Evolutionary conservation across 129 eudicot genomes (phyloP).

Genomic region (Artemisia tridentata): DNA sequence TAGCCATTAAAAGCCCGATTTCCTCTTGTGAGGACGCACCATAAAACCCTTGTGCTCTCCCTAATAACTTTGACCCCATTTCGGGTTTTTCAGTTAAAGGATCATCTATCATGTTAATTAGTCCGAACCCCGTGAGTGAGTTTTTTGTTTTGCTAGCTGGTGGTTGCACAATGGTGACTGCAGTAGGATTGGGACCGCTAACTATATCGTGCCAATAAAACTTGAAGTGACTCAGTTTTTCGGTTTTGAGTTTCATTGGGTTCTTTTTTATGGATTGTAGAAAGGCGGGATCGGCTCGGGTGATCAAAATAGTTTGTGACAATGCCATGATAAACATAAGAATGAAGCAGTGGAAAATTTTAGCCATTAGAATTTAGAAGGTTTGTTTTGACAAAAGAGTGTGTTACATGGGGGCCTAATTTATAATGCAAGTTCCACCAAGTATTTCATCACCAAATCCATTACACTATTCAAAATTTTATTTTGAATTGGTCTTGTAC

Average conservation of each 20-base stretch:
- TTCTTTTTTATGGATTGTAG: conserved; percentile 15
- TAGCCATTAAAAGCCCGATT: conserved; percentile 54
- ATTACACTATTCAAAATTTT: too few relatives aligned
- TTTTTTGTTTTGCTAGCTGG: conserved; percentile 22
- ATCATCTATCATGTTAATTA: conserved; percentile 56
- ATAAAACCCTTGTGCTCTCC: conserved; percentile 70
- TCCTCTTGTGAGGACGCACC: conserved; percentile 50
- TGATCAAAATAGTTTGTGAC: conserved; percentile 13
- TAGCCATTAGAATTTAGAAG: conserved; percentile 21
- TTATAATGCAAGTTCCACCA: neutral
- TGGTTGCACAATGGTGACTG: conserved; percentile 29
- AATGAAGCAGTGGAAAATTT: conserved; percentile 11
- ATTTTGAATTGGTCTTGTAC: too few relatives aligned
- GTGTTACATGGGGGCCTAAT: conserved; percentile 16
- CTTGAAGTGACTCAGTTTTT: conserved; percentile 52
- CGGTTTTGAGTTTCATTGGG: conserved; percentile 26
- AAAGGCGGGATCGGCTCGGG: conserved; percentile 25
- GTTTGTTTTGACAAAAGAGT: conserved; percentile 11
- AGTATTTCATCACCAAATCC: neutral
- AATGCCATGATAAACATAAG: conserved; percentile 21
- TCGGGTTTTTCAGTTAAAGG: conserved; percentile 52
- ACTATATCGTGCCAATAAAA: conserved; percentile 60
- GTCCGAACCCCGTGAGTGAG: conserved; percentile 40
- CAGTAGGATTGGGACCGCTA: conserved; percentile 46
- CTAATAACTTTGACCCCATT: conserved; percentile 40